Evolutionary conservation across 179 eudicot species (phyloP), one percentile per base, ranked within the genome.

Genomic region (Vitellaria paradoxa): DNA sequence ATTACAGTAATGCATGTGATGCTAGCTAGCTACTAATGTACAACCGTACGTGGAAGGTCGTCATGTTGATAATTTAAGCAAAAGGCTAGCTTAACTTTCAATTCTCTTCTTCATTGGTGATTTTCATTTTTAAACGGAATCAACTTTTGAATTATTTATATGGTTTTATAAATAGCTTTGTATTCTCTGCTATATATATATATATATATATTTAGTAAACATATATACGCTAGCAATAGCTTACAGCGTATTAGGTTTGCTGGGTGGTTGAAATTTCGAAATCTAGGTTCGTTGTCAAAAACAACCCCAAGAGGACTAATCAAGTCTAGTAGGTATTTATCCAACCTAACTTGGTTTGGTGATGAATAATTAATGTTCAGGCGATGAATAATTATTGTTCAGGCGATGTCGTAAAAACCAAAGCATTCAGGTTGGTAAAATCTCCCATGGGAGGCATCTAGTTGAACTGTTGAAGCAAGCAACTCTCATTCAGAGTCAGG

Each of bases 281-380:
- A 12, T 74, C 42, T 11, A 40, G 45, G 42, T 74, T 74, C 40
- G 50, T n/a, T 73, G 77, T 21, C 45, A 45, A 68, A 18, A 60
- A 20, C 56, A 57, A 42, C 56, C 57, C 45, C 24, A 47, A 74
- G 13, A 12, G 18, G 11, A 62, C 11, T 10, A 13, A 21, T 71
- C 7, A 23, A 15, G n/a, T 24, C 4, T 47, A 12, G 40, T 13
- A 9, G 15, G 17, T 42, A 64, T 7, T 7, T 62, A 37, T 23
- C n/a, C 15, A 40, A 6, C 49, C 55, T 0, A 42, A 68, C 55
- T 45, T 68, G 50, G 53, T n/a, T 49, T 1, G 26, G 20, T 18
- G n/a, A 68, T n/a, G 12, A 68, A 68, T 18, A 21, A 37, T 40
- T 37, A 40, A 40, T 65, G 37, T 8, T 40, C 10, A 46, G 37